phyloP scores from a whole-genome alignment of 1,139 yeast genomes.

The Williopsis jadinii region DNA sequence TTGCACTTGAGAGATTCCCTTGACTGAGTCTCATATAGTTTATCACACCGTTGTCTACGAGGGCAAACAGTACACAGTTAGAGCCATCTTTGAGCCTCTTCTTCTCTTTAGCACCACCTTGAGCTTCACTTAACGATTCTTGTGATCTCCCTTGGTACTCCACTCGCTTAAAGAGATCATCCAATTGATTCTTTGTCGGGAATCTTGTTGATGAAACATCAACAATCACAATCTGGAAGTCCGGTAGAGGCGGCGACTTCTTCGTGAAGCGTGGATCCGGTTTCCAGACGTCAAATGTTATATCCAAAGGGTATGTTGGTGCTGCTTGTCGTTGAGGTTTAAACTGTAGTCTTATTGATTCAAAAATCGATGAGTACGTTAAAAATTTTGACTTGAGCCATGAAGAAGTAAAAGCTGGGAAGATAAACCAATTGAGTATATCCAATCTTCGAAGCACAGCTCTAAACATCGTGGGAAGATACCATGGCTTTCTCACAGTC shows the following conservation, averaged over 20 bases:
- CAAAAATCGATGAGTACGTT: conserved; percentile 33
- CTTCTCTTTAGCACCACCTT: too few species aligned
- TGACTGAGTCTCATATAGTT: conserved; percentile 7
- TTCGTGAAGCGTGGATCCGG: conserved; percentile 69
- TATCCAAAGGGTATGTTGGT: conserved; percentile 5
- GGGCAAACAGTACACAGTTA: conserved; percentile 5
- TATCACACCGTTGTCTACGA: conserved; percentile 11
- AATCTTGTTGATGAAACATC: conserved; percentile 40
- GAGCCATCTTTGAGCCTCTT: conserved; percentile 8
- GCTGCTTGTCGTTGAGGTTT: conserved; percentile 11
- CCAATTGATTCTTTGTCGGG: conserved; percentile 40
- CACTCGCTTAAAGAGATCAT: conserved; percentile 23
- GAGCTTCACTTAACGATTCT: background rate
- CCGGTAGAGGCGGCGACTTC: conserved; percentile 63
- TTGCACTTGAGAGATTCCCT: background rate
- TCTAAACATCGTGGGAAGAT: too few species aligned
- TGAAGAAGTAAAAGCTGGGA: conserved; percentile 24
- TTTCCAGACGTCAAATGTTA: conserved; percentile 71
- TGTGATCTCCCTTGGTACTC: background rate
- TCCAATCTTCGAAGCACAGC: too few species aligned
- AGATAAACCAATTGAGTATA: background rate
- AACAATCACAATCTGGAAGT: conserved; percentile 62
- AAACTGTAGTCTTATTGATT: conserved; percentile 30
- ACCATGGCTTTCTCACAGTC: too few species aligned
- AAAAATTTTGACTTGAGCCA: conserved; percentile 26